Conservation (phyloP, 768 basidiomycete genomes). For the Leccinum variicolor region DNA sequence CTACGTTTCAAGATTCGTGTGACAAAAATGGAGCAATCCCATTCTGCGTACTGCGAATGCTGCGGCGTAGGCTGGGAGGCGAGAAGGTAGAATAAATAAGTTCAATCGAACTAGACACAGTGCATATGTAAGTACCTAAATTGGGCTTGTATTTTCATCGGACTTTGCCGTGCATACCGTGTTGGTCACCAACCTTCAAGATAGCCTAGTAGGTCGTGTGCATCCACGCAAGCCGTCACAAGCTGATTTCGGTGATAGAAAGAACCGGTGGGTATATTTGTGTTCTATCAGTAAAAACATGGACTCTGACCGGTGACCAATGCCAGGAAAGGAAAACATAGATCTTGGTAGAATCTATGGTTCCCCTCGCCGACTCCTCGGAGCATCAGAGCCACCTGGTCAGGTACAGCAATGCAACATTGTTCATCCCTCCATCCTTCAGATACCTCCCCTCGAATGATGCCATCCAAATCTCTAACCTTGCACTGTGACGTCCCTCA, state of each 20-base stretch:
- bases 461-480: constrained; percentile 65
- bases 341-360: constrained; percentile 5
- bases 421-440: constrained; percentile 60
- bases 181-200: too few species aligned
- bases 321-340: too few species aligned
- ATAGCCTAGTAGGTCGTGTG: not conserved
- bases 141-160: too few species aligned
- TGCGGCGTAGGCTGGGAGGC: not conserved
- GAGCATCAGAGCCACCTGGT: constrained; percentile 47
- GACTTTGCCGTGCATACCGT: too few species aligned
- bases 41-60: not conserved
- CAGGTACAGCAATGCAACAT: constrained; percentile 58
- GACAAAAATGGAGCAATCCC: not conserved
- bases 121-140: too few species aligned
- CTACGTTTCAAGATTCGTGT: not conserved
- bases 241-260: not conserved
- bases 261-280: not conserved
- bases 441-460: constrained; percentile 40
- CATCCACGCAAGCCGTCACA: not conserved
- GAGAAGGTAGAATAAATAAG: not conserved
- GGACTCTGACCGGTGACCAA: not conserved
- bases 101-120: not conserved
- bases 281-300: not conserved
- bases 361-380: too few species aligned
- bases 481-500: constrained; percentile 55